Conservation (phyloP, 495 filamentous ascomycete genomes). For the Talaromyces ruber region DNA sequence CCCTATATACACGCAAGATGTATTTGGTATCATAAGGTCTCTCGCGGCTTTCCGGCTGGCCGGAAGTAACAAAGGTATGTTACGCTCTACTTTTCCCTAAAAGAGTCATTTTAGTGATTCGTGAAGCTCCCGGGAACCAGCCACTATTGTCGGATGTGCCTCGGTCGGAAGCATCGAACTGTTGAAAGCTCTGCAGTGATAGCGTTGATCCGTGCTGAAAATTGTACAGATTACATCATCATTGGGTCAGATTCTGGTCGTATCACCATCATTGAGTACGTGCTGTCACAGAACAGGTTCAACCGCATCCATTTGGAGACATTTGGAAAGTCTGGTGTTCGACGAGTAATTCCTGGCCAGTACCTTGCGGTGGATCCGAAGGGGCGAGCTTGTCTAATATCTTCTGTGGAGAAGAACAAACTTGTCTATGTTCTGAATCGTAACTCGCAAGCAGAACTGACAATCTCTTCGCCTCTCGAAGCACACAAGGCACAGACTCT, state of each 20-base stretch:
- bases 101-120: slow-evolving; percentile 89
- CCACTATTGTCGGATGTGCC: slow-evolving; percentile 29
- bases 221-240: slow-evolving; percentile 81
- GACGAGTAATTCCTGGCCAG: slow-evolving; percentile 89
- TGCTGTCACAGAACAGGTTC: slow-evolving; percentile 79
- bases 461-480: slow-evolving; percentile 95
- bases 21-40: slow-evolving; percentile 88
- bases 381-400: slow-evolving; percentile 87
- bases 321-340: slow-evolving; percentile 94
- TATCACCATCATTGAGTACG: slow-evolving; percentile 88
- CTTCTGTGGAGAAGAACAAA: slow-evolving; percentile 97
- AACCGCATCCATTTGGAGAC: slow-evolving; percentile 89
- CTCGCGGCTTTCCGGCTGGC: slow-evolving; percentile 84
- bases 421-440: slow-evolving; percentile 97
- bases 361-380: slow-evolving; percentile 93
- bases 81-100: slow-evolving; percentile 30
- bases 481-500: slow-evolving; percentile 92
- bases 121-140: slow-evolving; percentile 55
- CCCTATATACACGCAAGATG: slow-evolving; percentile 80
- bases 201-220: slow-evolving; percentile 50
- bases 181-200: slow-evolving; percentile 13
- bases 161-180: slow-evolving; percentile 31
- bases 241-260: slow-evolving; percentile 92
- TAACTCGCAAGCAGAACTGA: slow-evolving; percentile 86
- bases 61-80: slow-evolving; percentile 94